These are phyloP conservation scores for Silene latifolia DNA, from an alignment of 148 eudicot species.

Conservation along the genomic window DNA sequence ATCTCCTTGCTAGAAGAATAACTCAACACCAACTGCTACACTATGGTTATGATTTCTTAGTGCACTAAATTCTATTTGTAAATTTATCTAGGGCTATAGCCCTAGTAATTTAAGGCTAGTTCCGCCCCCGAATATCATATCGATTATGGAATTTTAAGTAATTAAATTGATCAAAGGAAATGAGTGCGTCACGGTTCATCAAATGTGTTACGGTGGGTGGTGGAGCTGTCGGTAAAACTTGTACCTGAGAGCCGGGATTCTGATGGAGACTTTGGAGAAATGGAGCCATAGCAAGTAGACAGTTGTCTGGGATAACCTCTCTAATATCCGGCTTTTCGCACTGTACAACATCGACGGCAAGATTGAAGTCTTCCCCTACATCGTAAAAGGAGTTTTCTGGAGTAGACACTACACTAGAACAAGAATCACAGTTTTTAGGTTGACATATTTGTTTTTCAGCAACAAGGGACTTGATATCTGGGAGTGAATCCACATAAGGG, in stretches of 20 bases:
- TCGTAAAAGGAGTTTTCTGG: constrained; percentile 22
- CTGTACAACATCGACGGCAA: background rate
- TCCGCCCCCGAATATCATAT: too few species aligned
- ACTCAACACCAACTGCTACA: too few species aligned
- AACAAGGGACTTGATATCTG: constrained; percentile 29
- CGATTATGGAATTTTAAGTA: too few species aligned
- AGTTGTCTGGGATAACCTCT: constrained; percentile 13
- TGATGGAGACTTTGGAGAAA: constrained; percentile 73
- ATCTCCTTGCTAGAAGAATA: too few species aligned
- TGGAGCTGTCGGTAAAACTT: too few species aligned
- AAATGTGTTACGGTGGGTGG: too few species aligned
- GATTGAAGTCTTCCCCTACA: constrained; percentile 14
- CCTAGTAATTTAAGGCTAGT: too few species aligned
- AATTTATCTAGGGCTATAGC: too few species aligned
- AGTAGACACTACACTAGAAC: background rate
- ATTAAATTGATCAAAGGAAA: too few species aligned
- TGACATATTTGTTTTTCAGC: constrained; percentile 16
- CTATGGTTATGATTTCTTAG: too few species aligned
- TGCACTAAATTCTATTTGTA: too few species aligned
- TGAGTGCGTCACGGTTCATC: too few species aligned
- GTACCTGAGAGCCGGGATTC: constrained; percentile 94
- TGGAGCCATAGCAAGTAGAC: constrained; percentile 38
- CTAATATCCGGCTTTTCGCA: background rate
- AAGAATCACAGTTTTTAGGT: background rate
- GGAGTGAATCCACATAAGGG: constrained; percentile 36